Percentiles rank a stretch among this genome's conserved stretches.
These are phyloP conservation scores for Daldinia childiae DNA, from an alignment of 495 filamentous ascomycete genomes.

Conservation along the genomic window DNA sequence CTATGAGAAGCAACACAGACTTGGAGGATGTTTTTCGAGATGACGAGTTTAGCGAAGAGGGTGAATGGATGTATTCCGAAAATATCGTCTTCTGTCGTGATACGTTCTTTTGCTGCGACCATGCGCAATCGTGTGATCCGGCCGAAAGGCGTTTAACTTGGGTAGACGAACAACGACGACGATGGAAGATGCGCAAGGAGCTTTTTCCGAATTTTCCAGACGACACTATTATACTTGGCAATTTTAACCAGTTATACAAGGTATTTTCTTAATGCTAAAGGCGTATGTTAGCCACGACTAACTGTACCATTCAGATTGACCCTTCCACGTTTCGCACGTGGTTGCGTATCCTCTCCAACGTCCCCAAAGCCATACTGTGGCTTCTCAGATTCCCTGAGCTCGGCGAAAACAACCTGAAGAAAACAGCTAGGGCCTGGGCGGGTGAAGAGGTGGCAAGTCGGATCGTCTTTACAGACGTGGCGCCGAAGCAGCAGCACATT, in stretches of 20 bases:
- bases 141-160: constrained; percentile 72
- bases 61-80: constrained; percentile 94
- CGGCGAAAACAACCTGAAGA: constrained; percentile 83
- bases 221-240: constrained; percentile 90
- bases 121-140: constrained; percentile 87
- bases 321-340: constrained; percentile 96
- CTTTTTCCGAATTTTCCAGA: constrained; percentile 87
- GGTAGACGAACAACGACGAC: constrained; percentile 82
- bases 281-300: background rate
- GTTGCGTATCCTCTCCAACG: constrained; percentile 88
- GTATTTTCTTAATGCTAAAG: constrained; percentile 57
- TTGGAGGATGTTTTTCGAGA: constrained; percentile 77
- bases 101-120: constrained; percentile 99
- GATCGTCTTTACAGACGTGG: constrained; percentile 95
- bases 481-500: constrained; percentile 94
- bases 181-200: constrained; percentile 96
- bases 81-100: constrained; percentile 95
- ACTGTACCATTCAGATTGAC: constrained; percentile 74
- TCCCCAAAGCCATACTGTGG: constrained; percentile 93
- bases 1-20: constrained; percentile 75
- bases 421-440: constrained; percentile 84
- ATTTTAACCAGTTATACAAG: constrained; percentile 99
- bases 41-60: constrained; percentile 68
- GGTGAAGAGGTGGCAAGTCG: constrained; percentile 87
- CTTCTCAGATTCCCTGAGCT: constrained; percentile 95